Evolutionary conservation across 306 rosid genomes (phyloP), one percentile per base, ranked within the genome.

Genomic region (Fragaria iinumae): DNA sequence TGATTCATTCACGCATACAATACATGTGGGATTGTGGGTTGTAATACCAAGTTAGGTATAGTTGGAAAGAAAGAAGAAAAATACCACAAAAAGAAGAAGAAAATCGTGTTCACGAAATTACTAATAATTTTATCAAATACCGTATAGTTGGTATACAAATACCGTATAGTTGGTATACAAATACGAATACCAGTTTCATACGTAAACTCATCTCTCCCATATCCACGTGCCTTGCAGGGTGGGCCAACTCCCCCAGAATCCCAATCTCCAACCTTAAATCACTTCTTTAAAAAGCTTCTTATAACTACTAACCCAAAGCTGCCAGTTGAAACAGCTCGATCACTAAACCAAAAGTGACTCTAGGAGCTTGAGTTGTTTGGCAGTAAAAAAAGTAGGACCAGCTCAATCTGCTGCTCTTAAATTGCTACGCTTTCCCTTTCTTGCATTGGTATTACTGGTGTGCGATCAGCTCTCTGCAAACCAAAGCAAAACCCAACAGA

Each of bases 391-490:
- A 6, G 77, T 83, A 68, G 74, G 69, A 34, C 71, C 68, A 72
- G 34, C 50, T 50, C 78, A 7, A 55, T 56, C 60, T 52, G 5
- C 25, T 8, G 70, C 56, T 8, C 44, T 81, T 76, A 39, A 69
- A 75, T 72, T 68, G 38, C 72, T 67, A 17, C 27, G 52, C 72
- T 63, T 67, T 81, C 77, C 41, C 63, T 78, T 23, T 75, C 79
- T 14, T 32, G 45, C 5, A 27, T 56, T 74, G 70, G 47, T 60
- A 49, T 60, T 21, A 55, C 47, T 27, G 77, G 83, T 67, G 79
- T 81, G 72, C 64, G 73, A 79, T 67, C 85, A 16, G 3, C 38
- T 18, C 72, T 77, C 72, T 79, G 75, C 63, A 76, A 50, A 41
- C 83, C 84, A 59, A 80, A 80, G 52, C 29, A 69, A 69, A 72